Conservation (phyloP, 2,329 filamentous ascomycete species). For the Capronia epimyces region DNA sequence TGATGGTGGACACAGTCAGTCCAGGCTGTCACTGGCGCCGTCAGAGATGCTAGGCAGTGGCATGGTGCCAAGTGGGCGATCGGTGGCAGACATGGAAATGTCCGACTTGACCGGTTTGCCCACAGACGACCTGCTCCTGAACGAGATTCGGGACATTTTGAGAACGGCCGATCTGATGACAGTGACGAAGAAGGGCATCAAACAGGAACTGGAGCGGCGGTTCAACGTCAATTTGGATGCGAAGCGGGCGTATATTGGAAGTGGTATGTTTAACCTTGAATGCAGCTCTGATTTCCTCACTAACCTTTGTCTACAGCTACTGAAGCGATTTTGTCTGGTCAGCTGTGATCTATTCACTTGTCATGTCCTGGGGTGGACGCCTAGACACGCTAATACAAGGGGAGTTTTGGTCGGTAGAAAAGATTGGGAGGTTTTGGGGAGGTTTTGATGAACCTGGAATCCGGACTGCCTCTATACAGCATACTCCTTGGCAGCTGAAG, state of each 20-base stretch:
- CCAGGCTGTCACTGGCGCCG: constrained; percentile 73
- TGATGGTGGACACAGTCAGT: constrained; percentile 46
- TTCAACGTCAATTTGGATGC: constrained; percentile 82
- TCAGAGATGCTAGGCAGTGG: constrained; percentile 66
- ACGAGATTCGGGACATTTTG: constrained; percentile 91
- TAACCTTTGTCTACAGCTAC: constrained; percentile 54
- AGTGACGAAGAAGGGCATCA: constrained; percentile 97
- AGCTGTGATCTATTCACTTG: constrained; percentile 50
- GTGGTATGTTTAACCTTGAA: constrained; percentile 56
- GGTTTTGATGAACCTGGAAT: no score
- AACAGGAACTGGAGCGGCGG: constrained; percentile 81
- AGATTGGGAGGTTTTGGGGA: no score
- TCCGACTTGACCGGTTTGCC: constrained; percentile 69
- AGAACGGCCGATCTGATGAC: constrained; percentile 91
- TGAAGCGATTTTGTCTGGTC: constrained; percentile 71
- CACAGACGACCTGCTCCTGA: constrained; percentile 79
- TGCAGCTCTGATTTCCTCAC: constrained; percentile 9
- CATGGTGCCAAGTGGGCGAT: constrained; percentile 59
- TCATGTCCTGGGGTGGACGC: no score
- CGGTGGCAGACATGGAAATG: constrained; percentile 68
- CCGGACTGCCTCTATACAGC: no score
- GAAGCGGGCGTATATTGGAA: constrained; percentile 90
- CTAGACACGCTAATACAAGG: no score
- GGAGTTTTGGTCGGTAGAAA: no score
- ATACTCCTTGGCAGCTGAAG: no score